These are phyloP conservation scores for bread wheat (Triticum aestivum) DNA, from an alignment of 176 grass and related monocot genomes.

Conservation along the genomic window IWGSC_CS_RefSeq_v2.1 NC_057807.1:528939428-528939927, in stretches of 20 bases:
- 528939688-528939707: background rate
- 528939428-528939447: background rate
- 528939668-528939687: background rate
- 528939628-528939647: background rate
- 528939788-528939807: background rate
- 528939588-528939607: background rate
- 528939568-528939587: background rate
- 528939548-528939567: background rate
- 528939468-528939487: background rate
- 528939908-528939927: background rate
- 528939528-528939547: conserved; percentile 2
- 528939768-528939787: background rate
- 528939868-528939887: background rate
- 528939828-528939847: background rate
- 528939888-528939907: background rate
- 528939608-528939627: background rate
- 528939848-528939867: background rate
- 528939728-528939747: background rate
- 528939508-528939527: background rate
- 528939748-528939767: background rate
- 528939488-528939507: background rate
- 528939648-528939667: background rate
- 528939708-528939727: background rate
- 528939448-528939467: background rate
- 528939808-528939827: background rate